Evolutionary conservation across 176 grass and related monocot genomes (phyloP).

Genomic region (Triticum turgidum): DNA sequence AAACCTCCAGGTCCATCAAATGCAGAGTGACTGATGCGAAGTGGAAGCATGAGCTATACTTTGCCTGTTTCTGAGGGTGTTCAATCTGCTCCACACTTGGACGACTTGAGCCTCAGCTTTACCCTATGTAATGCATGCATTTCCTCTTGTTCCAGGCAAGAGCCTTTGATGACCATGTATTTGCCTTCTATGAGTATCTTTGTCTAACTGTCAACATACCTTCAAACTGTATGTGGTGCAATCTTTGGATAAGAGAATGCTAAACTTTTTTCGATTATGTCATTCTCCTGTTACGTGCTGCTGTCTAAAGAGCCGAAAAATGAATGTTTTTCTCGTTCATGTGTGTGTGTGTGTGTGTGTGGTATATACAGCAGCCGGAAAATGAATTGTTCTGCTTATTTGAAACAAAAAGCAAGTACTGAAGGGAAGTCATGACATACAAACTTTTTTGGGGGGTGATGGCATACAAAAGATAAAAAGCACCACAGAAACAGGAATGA

Average conservation of each 20-base stretch:
- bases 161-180: neutral
- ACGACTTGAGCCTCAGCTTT: neutral
- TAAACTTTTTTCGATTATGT: neutral
- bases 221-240: neutral
- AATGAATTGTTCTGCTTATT: no score
- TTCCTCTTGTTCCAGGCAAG: conserved; percentile 25
- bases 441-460: no score
- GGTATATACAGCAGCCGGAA: no score
- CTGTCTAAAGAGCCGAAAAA: neutral
- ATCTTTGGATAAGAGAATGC: conserved; percentile 17
- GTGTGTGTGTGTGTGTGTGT: no score
- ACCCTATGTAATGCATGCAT: neutral
- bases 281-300: neutral
- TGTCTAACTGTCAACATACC: neutral
- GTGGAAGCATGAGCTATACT: conserved; percentile 12
- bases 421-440: no score
- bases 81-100: neutral
- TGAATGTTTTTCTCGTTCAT: no score
- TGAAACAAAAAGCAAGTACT: no score
- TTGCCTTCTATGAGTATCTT: conserved; percentile 1
- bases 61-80: neutral
- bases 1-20: conserved; percentile 59
- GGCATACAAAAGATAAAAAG: no score
- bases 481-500: no score
- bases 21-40: conserved; percentile 14